phyloP scores from a whole-genome alignment of 2,329 filamentous ascomycete genomes.

The Aspergillus tamarii region DNA sequence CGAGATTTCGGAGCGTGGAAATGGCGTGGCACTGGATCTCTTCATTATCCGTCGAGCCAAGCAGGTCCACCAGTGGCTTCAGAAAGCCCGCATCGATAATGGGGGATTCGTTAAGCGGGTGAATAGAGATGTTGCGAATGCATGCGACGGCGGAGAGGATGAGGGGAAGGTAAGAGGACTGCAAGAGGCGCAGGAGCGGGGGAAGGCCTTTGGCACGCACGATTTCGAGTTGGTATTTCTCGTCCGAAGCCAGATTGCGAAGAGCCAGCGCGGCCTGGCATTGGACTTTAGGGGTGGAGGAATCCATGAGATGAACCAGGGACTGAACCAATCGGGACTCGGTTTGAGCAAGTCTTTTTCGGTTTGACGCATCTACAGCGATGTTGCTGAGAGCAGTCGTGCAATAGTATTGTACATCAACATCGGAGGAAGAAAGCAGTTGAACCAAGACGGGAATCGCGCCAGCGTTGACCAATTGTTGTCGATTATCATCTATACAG shows the following conservation, averaged over 20 bases:
- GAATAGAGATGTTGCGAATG: conserved; percentile 98
- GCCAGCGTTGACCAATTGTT: conserved; percentile 94
- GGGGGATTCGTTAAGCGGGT: conserved; percentile 94
- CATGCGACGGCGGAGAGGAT: conserved; percentile 97
- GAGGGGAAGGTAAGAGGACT: conserved; percentile 92
- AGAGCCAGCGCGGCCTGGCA: conserved; percentile 94
- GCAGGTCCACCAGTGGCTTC: conserved; percentile 86
- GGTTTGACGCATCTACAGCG: conserved; percentile 87
- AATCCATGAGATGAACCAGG: conserved; percentile 95
- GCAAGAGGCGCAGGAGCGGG: conserved; percentile 83
- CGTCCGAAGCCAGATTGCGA: conserved; percentile 93
- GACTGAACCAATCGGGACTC: conserved; percentile 92
- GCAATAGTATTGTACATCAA: conserved; percentile 99
- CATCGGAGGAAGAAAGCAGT: conserved; percentile 86
- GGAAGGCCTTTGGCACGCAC: conserved; percentile 84
- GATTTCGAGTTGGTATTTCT: conserved; percentile 98
- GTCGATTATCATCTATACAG: conserved; percentile 83
- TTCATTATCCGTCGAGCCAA: conserved; percentile 95
- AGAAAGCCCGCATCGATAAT: conserved; percentile 98
- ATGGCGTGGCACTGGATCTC: conserved; percentile 99
- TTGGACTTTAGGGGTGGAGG: conserved; percentile 94
- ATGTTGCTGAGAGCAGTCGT: conserved; percentile 98
- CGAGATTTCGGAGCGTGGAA: conserved; percentile 91
- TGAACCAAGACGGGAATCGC: conserved; percentile 98
- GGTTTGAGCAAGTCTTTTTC: conserved; percentile 86